phyloP scores from a whole-genome alignment of 208 protist genomes.

The Wallacemonas sp. region DNA sequence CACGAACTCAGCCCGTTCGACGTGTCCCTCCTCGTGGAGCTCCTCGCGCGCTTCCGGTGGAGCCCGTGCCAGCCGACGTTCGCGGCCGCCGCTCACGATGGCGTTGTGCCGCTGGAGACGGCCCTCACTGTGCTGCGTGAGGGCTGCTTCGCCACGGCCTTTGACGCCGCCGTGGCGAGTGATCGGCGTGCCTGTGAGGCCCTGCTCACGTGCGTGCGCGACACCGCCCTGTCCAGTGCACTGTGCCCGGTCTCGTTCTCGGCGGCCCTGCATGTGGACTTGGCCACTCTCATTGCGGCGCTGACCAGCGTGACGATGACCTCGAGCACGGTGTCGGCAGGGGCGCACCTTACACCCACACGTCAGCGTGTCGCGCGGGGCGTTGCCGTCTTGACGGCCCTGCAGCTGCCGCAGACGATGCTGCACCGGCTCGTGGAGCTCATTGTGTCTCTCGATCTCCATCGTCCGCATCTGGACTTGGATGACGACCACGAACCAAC shows the following conservation, averaged over 20 bases:
- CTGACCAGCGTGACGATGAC: neutral
- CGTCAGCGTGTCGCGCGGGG: neutral
- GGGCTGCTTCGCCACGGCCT: neutral
- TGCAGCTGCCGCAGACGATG: conserved; percentile 5
- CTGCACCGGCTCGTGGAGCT: conserved; percentile 17
- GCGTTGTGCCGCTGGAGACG: neutral
- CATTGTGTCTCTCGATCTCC: conserved; percentile 16
- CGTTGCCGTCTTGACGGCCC: neutral
- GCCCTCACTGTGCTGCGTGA: neutral
- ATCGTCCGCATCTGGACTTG: neutral
- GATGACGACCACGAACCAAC: neutral
- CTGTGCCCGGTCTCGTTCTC: neutral
- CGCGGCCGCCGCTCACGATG: no score
- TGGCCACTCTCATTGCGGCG: neutral
- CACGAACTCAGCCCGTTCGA: conserved; percentile 4
- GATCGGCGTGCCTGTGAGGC: neutral
- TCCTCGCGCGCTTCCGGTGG: neutral
- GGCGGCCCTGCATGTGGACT: neutral
- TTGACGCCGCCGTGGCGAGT: conserved; percentile 1
- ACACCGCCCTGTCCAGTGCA: neutral
- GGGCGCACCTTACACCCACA: neutral
- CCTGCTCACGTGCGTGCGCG: neutral
- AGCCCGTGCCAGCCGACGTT: no score
- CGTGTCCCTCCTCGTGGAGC: conserved; percentile 10
- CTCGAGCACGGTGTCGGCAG: neutral